Percentiles rank a stretch among this genome's conserved stretches.
These are phyloP conservation scores for Peltaster fructicola DNA, from an alignment of 2,329 filamentous ascomycete species.

Conservation along the genomic window DNA sequence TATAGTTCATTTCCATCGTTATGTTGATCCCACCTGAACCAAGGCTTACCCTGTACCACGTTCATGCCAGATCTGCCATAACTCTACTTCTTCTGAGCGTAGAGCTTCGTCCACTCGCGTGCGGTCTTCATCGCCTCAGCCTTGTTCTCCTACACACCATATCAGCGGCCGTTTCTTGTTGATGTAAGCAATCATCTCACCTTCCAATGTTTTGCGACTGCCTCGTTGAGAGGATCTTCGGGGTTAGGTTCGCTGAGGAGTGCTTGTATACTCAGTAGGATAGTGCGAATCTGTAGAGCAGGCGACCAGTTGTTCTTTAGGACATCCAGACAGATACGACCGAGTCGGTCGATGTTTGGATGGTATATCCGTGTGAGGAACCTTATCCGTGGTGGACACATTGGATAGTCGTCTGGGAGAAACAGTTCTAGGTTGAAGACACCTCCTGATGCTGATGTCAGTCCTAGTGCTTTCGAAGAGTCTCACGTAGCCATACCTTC, in stretches of 20 bases:
- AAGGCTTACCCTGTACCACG: constrained; percentile 30
- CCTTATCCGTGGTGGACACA: constrained; percentile 96
- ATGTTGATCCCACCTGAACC: background rate
- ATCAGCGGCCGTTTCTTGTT: too few relatives aligned
- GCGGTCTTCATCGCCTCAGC: constrained; percentile 82
- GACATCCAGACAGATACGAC: constrained; percentile 91
- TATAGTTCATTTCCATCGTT: background rate
- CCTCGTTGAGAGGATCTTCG: constrained; percentile 93
- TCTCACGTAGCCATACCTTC: constrained; percentile 46
- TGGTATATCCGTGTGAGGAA: constrained; percentile 99
- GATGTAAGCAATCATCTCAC: too few relatives aligned
- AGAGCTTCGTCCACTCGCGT: constrained; percentile 75
- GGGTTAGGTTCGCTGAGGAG: constrained; percentile 91
- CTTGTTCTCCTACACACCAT: constrained; percentile 63
- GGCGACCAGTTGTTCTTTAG: constrained; percentile 99
- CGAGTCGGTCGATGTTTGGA: constrained; percentile 94
- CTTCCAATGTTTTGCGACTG: constrained; percentile 96
- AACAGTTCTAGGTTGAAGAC: constrained; percentile 96
- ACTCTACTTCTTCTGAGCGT: constrained; percentile 36
- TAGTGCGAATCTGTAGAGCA: constrained; percentile 91
- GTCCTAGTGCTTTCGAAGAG: background rate
- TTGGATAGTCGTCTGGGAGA: constrained; percentile 94
- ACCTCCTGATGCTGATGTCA: constrained; percentile 36
- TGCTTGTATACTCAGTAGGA: constrained; percentile 95
- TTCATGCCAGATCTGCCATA: too few relatives aligned